A percentile compares a stretch with the other conserved stretches of the same genome.
phyloP scores from a whole-genome alignment of 2,329 filamentous ascomycete species.

The Blastomyces emzantsi region DNA sequence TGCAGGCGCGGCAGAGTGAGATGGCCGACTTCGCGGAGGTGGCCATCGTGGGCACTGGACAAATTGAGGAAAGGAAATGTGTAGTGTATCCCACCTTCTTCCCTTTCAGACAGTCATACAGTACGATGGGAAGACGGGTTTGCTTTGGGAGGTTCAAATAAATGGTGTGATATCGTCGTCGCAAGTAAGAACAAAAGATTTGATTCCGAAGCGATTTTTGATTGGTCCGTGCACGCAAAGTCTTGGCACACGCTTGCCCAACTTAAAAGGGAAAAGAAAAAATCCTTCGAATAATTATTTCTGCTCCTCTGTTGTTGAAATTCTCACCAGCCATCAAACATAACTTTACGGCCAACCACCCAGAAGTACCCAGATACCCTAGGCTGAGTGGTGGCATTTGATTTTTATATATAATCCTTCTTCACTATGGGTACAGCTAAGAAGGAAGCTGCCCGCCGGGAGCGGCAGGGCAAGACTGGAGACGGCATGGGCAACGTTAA shows the following conservation, averaged over 20 bases:
- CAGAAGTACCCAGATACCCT: background rate
- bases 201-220: slow-evolving; percentile 8
- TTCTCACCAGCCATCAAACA: slow-evolving; percentile 23
- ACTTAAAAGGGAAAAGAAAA: slow-evolving; percentile 23
- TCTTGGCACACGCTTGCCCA: slow-evolving; percentile 13
- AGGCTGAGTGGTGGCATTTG: slow-evolving; percentile 13
- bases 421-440: slow-evolving; percentile 74
- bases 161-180: background rate
- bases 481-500: slow-evolving; percentile 90
- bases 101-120: background rate
- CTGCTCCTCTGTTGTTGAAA: slow-evolving; percentile 21
- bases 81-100: background rate
- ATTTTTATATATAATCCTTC: slow-evolving; percentile 10
- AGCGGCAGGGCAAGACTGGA: slow-evolving; percentile 72
- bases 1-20: slow-evolving; percentile 31
- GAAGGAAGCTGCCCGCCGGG: slow-evolving; percentile 76
- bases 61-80: background rate
- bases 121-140: background rate
- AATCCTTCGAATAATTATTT: slow-evolving; percentile 20
- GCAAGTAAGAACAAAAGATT: background rate
- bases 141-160: background rate
- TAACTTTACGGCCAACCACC: slow-evolving; percentile 5
- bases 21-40: slow-evolving; percentile 19
- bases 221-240: slow-evolving; percentile 14
- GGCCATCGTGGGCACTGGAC: slow-evolving; percentile 11